A percentile compares a stretch with the other conserved stretches of the same genome.
phyloP scores from a whole-genome alignment of 75 land plant species.

The Sequoia sempervirens region DNA sequence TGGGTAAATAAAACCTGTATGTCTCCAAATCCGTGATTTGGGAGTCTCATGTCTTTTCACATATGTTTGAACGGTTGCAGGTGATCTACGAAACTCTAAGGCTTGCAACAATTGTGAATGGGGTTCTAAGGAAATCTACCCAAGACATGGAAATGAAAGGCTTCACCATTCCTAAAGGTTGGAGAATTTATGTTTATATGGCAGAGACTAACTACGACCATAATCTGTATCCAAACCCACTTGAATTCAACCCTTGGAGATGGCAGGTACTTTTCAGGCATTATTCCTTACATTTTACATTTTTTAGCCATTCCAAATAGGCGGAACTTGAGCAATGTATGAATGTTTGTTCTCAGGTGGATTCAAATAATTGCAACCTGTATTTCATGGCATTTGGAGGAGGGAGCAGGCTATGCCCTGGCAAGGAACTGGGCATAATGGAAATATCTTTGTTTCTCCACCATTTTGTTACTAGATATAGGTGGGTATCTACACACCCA shows the following conservation, averaged over 20 bases:
- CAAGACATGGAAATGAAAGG: slow-evolving; percentile 69
- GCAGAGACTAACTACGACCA: slow-evolving; percentile 63
- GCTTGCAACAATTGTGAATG: slow-evolving; percentile 67
- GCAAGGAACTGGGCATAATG: slow-evolving; percentile 59
- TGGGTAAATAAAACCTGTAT: slow-evolving; percentile 12
- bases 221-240: slow-evolving; percentile 54
- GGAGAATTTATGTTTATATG: slow-evolving; percentile 73
- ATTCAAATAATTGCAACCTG: slow-evolving; percentile 19
- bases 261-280: slow-evolving; percentile 36
- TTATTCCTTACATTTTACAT: background rate
- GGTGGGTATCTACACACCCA: slow-evolving; percentile 14
- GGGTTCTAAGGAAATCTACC: slow-evolving; percentile 67
- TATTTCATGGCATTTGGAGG: slow-evolving; percentile 57
- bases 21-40: background rate
- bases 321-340: too few relatives aligned
- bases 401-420: slow-evolving; percentile 65
- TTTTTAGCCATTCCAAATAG: too few relatives aligned
- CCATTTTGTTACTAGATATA: slow-evolving; percentile 65
- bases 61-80: slow-evolving; percentile 25
- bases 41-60: background rate
- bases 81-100: slow-evolving; percentile 83
- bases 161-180: slow-evolving; percentile 73
- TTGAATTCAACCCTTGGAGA: slow-evolving; percentile 75
- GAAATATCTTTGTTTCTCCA: slow-evolving; percentile 55
- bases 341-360: slow-evolving; percentile 19